Base-by-base conservation (phyloP, 257 asterid genomes). In the Solanum corneliomulleri region DNA sequence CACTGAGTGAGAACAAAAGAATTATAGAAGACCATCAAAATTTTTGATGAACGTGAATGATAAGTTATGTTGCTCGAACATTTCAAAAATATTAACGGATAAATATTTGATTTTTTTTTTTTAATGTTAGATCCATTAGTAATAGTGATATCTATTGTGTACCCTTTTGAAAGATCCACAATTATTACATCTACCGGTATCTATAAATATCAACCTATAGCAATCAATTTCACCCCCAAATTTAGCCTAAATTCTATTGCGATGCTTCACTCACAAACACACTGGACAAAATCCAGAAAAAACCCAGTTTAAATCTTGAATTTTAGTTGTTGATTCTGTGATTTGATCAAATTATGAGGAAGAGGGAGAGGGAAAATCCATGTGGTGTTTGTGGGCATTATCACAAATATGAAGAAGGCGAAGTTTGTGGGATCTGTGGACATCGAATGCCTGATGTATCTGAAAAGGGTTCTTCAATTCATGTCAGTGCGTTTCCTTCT, bases 351-450 rank as follows among this genome's bases (percentile, higher is more conserved):
- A 42, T 23, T 25, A 95, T 94, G 98, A 95, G 98, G 95, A 96
- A 96, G 90, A 90, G 99, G 35, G 98, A 93, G 88, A 90, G 98
- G 16, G 99, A 96, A 87, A 96, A 95, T 58, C 99, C 98, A 2
- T 96, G 99, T 86, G 97, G 95, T 82, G 88, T 96, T 74, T 96
- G 99, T 58, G 98, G 98, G 72, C 98, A 96, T 92, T 96, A 95
- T 93, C 99, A 96, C 93, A 96, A 96, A 94, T 95, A 93, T 89
- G 98, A 96, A 87, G 97, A 94, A 90, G 99, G 99, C 25, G 99
- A 96, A 92, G 96, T 93, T 3, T 96, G 99, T 87, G 95, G 98
- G 88, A 71, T 94, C 88, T 96, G 99, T 91, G 99, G 99, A 89
- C 98, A 96, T 92, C 97, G 98, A 21, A 88, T 91, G 94, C 90